Conservation (phyloP, 208 protist genomes). For the Trypanosoma caninum region DNA sequence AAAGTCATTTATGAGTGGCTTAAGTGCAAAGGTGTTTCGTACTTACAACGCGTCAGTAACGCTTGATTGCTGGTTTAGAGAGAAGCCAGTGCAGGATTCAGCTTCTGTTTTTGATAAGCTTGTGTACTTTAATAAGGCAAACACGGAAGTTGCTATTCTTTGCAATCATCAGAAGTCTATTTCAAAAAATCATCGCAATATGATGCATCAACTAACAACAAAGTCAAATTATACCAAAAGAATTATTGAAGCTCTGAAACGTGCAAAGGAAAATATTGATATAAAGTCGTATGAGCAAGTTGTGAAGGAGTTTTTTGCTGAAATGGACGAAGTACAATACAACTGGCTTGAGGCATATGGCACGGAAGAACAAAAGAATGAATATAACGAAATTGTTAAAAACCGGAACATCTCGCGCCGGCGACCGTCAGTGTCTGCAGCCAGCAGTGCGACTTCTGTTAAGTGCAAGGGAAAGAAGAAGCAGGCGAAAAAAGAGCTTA, state of each 20-base stretch:
- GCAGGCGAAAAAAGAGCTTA: slow-evolving; percentile 5
- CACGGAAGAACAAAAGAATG: slow-evolving; percentile 85
- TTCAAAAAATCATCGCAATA: slow-evolving; percentile 84
- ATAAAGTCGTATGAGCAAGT: slow-evolving; percentile 73
- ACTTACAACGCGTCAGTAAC: slow-evolving; percentile 99
- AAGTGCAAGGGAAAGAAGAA: slow-evolving; percentile 20
- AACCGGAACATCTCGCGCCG: slow-evolving; percentile 46
- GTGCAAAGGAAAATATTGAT: slow-evolving; percentile 46
- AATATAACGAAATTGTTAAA: slow-evolving; percentile 76
- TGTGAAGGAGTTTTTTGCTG: slow-evolving; percentile 79
- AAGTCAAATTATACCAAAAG: slow-evolving; percentile 75
- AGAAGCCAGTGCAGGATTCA: slow-evolving; percentile 75
- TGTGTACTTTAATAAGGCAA: slow-evolving; percentile 97
- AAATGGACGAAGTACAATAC: slow-evolving; percentile 84
- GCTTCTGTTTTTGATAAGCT: slow-evolving; percentile 85
- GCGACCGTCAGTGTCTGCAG: slow-evolving; percentile 18
- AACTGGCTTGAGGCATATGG: slow-evolving; percentile 88
- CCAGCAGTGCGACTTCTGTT: slow-evolving; percentile 12
- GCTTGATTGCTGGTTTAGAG: slow-evolving; percentile 94
- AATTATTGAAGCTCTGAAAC: slow-evolving; percentile 80
- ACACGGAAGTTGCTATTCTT: slow-evolving; percentile 97
- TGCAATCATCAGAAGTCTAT: slow-evolving; percentile 99
- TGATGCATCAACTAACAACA: slow-evolving; percentile 76
- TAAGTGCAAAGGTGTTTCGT: slow-evolving; percentile 99
- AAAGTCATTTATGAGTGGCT: slow-evolving; percentile 95